Base-by-base conservation (phyloP, 345 rosid species). In the Viola odorata region DNA sequence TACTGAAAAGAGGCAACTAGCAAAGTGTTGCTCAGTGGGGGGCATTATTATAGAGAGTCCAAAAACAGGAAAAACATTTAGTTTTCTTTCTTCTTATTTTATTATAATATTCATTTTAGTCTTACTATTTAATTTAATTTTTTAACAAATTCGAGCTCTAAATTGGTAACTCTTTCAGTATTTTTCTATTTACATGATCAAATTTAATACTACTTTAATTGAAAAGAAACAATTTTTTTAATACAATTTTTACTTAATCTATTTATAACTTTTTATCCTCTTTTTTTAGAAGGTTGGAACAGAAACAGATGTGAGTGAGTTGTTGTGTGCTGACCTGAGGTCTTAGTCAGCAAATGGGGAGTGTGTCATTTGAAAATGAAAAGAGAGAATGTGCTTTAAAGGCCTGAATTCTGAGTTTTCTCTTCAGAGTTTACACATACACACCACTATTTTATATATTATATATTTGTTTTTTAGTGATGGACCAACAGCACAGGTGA, bases 41-140 rank as follows among this genome's bases (percentile, higher is more conserved):
- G 56, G 72, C 75, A 53, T 66, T 75, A 71, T 75, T 75, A 71
- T 77, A 70, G 50, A 60, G 61, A 61, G 51, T 45, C 6, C 39
- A 50, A 38, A 23, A 16, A 41, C 15, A 53, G 48, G 11, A 54
- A 56, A 11, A n/a, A 55, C 8, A 37, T 23, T 23, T 23, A 37
- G 17, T n/a, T 10, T 47, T 47, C 7, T 53, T 11, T 12, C 14
- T 23, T 12, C 37, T 52, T 23, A 4, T 11, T 53, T 11, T 53
- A n/a, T 52, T 5, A 10, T 11, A 53, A 60, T 12, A 51, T 12
- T 47, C 66, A n/a, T 23, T 23, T 23, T 23, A n/a, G n/a, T n/a
- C n/a, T 7, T 4, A 50, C 3, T 50, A 5, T 50, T 14, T 50
- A 5, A 0, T 5, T 15, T 12, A 50, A 50, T n/a, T n/a, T n/a